These are phyloP conservation scores for Podaxis sp. DNA, from an alignment of 768 basidiomycete species.

Conservation along the genomic window DNA sequence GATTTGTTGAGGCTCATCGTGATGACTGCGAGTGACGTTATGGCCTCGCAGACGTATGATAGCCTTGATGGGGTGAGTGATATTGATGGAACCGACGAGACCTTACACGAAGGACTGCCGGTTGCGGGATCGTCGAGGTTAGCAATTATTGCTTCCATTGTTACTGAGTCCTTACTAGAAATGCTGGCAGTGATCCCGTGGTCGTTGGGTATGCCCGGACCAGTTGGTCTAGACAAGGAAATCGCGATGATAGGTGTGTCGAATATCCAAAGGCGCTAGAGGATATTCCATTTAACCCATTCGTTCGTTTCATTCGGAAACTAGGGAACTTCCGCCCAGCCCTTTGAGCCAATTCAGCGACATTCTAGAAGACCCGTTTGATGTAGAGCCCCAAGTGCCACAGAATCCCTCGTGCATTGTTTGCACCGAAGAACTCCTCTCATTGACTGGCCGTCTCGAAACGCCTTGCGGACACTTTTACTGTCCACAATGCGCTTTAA, in stretches of 20 bases:
- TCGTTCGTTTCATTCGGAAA: not conserved
- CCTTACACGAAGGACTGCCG: not conserved
- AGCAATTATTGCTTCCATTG: not conserved
- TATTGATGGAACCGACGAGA: not conserved
- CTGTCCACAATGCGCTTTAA: conserved; percentile 11
- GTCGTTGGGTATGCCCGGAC: not conserved
- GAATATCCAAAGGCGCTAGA: not conserved
- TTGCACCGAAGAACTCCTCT: not conserved
- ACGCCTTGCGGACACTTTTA: conserved; percentile 17
- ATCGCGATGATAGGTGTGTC: not conserved
- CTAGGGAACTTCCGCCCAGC: not conserved
- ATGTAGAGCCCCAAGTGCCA: not conserved
- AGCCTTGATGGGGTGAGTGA: not conserved
- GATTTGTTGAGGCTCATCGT: conserved; percentile 7
- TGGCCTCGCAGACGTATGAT: not conserved
- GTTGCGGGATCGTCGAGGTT: not conserved
- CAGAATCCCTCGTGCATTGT: not conserved
- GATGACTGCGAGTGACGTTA: not conserved
- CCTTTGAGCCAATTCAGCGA: conserved; percentile 2
- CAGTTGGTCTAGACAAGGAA: not conserved
- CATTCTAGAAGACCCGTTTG: not conserved
- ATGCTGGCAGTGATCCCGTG: not conserved
- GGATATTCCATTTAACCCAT: not conserved
- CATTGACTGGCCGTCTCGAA: conserved; percentile 1
- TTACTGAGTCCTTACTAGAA: not conserved